Evolutionary conservation across 257 asterid species (phyloP).

Genomic region (Rhazya stricta): DNA sequence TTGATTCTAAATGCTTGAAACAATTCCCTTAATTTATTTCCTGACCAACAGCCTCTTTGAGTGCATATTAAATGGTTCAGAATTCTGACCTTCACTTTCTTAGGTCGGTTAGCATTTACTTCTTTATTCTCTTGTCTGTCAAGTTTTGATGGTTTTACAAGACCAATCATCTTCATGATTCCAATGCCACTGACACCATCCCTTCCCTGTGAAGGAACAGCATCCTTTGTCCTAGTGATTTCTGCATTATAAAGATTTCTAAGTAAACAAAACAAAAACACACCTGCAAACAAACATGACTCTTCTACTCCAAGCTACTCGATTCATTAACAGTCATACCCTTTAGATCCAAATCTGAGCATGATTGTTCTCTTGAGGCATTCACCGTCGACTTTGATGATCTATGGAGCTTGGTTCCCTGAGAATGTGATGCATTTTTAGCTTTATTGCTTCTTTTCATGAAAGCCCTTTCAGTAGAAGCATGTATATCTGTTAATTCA

Average conservation of each 20-base stretch:
- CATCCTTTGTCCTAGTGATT: conserved; percentile 35
- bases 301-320: conserved; percentile 31
- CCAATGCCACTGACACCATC: conserved; percentile 38
- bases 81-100: conserved; percentile 57
- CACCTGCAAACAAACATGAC: conserved; percentile 1
- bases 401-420: conserved; percentile 38
- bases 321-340: conserved; percentile 36
- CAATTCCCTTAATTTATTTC: neutral
- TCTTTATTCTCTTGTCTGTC: conserved; percentile 40
- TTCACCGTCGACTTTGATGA: conserved; percentile 36
- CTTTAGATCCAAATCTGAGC: conserved; percentile 32
- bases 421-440: conserved; percentile 32
- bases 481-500: conserved; percentile 27
- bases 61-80: neutral
- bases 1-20: neutral
- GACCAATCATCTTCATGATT: conserved; percentile 44
- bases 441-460: conserved; percentile 39
- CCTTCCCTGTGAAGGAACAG: conserved; percentile 40
- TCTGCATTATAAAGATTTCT: conserved; percentile 41
- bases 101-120: conserved; percentile 31
- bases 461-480: conserved; percentile 33
- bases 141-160: conserved; percentile 41
- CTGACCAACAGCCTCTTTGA: neutral
- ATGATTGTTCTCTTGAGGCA: conserved; percentile 42
- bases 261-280: conserved; percentile 21